Percentiles rank a stretch among this genome's conserved stretches.
Evolutionary conservation across 345 rosid genomes (phyloP).

Genomic region (Camelina neglecta): DNA sequence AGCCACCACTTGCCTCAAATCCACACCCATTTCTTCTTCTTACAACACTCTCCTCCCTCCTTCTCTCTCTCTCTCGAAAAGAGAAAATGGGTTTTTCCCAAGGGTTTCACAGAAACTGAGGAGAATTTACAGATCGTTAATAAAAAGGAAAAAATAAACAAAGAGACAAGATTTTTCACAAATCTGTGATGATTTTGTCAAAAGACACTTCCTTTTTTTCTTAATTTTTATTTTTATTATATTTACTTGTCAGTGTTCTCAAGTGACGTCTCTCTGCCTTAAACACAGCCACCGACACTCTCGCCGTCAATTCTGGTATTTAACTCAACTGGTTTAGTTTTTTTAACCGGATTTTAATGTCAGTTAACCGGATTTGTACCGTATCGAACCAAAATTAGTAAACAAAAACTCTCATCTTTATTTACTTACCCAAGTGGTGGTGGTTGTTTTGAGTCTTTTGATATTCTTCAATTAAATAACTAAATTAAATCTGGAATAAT

Average conservation of each 20-base stretch:
- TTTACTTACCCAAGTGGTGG: constrained; percentile 2
- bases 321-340: background rate
- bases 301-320: constrained; percentile 33
- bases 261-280: constrained; percentile 7
- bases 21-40: constrained; percentile 63
- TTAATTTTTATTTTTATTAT: background rate
- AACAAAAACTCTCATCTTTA: constrained; percentile 6
- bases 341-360: constrained; percentile 3
- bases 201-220: constrained; percentile 14
- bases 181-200: constrained; percentile 42
- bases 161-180: constrained; percentile 32
- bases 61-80: background rate
- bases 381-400: background rate
- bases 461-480: background rate
- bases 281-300: constrained; percentile 45
- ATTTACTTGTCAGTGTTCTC: constrained; percentile 19
- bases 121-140: constrained; percentile 4
- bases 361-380: background rate
- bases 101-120: constrained; percentile 40
- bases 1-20: constrained; percentile 92
- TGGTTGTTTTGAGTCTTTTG: background rate
- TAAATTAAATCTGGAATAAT: background rate
- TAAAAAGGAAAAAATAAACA: background rate
- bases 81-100: constrained; percentile 7
- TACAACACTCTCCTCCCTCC: background rate